Base-by-base conservation (phyloP, 1,284 basidiomycete genomes). In the Xanthoconium separans region DNA sequence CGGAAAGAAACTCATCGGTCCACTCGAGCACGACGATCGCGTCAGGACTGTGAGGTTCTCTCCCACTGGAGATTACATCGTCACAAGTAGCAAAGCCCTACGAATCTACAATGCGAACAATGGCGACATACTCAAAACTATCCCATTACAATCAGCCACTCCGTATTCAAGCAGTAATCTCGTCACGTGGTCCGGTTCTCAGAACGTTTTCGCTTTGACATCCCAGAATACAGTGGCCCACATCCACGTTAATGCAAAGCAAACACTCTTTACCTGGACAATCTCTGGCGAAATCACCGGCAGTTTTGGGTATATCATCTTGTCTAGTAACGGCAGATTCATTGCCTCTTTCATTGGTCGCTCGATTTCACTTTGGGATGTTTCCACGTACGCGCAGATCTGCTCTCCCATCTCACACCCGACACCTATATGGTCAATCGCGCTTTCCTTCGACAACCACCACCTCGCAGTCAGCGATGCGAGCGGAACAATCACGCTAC, bases 351-450 rank as follows among this genome's bases (percentile, higher is more conserved):
- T n/a, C 10, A 12, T 42, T 34, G 48, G 49, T 16, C 49, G 49
- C 41, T 44, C n/a, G 27, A 43, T 53, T 22, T 53, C 40, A 24
- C 16, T 53, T 12, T 53, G 45, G 45, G 51, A 53, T 22, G 3
- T 15, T 31, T 24, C 33, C 20, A 51, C 52, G 8, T 31, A 31
- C 20, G 27, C 29, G 4, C 52, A 34, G 41, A 33, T 44, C 29
- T 5, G 41, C 13, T 39, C 52, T 20, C 16, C 6, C 36, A 33
- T 44, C 22, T 11, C 8, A 7, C 41, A 44, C 31, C 20, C 46
- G 12, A 41, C 22, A 27, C 27, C 8, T 7, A 39, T 52, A 30
- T 53, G 51, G 41, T 27, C 52, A 8, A 40, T 51, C n/a, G 52
- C 51, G 18, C 46, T 50, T 6, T 53, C 47, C 16, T 44, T 16